Percentiles rank a stretch among this genome's conserved stretches.
Conservation (phyloP, 2,329 filamentous ascomycete species). For the Colletotrichum liaoningense region DNA sequence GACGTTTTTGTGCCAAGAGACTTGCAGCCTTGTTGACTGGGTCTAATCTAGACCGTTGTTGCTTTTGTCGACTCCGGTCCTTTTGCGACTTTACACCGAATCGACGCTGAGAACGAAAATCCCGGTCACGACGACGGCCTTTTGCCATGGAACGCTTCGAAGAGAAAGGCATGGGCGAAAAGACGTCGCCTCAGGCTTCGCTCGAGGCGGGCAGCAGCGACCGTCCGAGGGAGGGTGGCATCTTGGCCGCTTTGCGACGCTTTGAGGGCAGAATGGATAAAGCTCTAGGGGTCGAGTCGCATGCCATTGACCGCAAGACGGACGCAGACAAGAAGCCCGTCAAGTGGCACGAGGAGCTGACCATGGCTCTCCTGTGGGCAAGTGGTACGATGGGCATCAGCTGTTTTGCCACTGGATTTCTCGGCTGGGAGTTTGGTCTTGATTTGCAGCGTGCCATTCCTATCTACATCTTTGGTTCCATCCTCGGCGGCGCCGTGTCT, state of each 20-base stretch:
- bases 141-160: background rate
- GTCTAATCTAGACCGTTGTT: background rate
- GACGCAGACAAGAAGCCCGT: background rate
- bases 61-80: background rate
- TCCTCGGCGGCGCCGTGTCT: constrained; percentile 30
- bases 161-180: background rate
- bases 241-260: background rate
- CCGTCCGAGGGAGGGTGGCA: background rate
- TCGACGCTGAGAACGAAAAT: background rate
- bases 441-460: background rate
- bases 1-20: background rate
- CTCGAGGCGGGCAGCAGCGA: background rate
- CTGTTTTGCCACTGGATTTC: background rate
- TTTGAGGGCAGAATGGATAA: background rate
- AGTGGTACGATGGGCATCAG: background rate
- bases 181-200: background rate
- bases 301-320: background rate
- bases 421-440: background rate
- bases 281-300: background rate
- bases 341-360: background rate
- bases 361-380: background rate
- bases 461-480: background rate
- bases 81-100: background rate
- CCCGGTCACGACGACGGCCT: background rate
- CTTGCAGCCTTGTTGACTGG: background rate